Evolutionary conservation across 441 rosid genomes (phyloP).

Genomic region (Geranium incanum): DNA sequence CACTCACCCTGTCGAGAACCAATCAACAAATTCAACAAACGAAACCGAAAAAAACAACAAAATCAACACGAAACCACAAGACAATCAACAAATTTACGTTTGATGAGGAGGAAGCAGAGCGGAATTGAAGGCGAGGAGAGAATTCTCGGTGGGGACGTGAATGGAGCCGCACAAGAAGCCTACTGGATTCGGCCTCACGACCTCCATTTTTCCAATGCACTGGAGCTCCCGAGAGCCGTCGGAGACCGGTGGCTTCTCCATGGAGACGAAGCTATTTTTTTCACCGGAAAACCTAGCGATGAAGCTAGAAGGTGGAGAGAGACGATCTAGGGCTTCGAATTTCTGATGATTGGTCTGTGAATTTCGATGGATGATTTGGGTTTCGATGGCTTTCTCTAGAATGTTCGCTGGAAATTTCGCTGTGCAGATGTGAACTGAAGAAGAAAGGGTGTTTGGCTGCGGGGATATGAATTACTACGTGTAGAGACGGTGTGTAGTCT

Average conservation of each 20-base stretch:
- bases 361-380: neutral
- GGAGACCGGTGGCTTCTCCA: conserved; percentile 32
- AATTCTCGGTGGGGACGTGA: conserved; percentile 71
- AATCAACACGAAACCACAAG: neutral
- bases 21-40: conserved; percentile 3
- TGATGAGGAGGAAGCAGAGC: conserved; percentile 65
- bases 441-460: neutral
- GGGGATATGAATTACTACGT: neutral
- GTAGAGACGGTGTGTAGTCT: too few species aligned
- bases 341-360: neutral
- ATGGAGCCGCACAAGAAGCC: conserved; percentile 89
- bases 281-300: neutral
- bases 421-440: neutral
- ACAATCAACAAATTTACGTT: conserved; percentile 29
- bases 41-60: neutral
- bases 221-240: conserved; percentile 52
- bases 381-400: neutral
- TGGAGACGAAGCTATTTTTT: conserved; percentile 4
- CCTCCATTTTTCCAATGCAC: conserved; percentile 71
- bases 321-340: neutral
- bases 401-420: neutral
- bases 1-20: conserved; percentile 38
- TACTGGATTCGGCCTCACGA: conserved; percentile 52
- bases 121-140: conserved; percentile 55
- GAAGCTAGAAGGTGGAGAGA: neutral